Conservation (phyloP, 1,284 basidiomycete genomes). For the Ceratobasidium theobromae region DNA sequence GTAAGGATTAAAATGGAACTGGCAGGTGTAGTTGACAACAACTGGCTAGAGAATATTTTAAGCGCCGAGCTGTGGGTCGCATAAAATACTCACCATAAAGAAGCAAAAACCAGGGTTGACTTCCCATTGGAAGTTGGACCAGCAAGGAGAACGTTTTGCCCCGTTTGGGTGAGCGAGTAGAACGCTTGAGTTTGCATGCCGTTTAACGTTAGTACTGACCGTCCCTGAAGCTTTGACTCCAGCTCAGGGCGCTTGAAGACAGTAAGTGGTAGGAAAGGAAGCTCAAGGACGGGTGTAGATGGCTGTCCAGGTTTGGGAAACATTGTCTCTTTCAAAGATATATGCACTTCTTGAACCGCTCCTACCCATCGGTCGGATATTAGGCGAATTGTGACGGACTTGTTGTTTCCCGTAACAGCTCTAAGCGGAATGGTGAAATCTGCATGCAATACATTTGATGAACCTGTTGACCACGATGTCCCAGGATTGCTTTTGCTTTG, state of each 20-base stretch:
- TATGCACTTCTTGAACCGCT: conserved; percentile 71
- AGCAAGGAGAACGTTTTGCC: conserved; percentile 74
- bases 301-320: conserved; percentile 73
- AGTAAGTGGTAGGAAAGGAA: conserved; percentile 74
- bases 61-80: conserved; percentile 36
- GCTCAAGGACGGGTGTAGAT: conserved; percentile 72
- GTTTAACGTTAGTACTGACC: conserved; percentile 64
- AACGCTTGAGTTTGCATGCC: conserved; percentile 88
- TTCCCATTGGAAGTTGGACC: conserved; percentile 85
- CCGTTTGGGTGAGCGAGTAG: conserved; percentile 78
- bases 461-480: not conserved
- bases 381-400: conserved; percentile 68
- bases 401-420: conserved; percentile 53
- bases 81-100: conserved; percentile 61
- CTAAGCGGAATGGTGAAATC: conserved; percentile 82
- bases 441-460: conserved; percentile 54
- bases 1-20: conserved; percentile 51
- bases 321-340: conserved; percentile 67
- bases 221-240: conserved; percentile 49
- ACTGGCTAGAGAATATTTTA: conserved; percentile 49
- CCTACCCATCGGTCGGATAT: conserved; percentile 95
- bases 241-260: conserved; percentile 55
- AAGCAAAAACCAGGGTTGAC: conserved; percentile 68
- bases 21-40: conserved; percentile 45
- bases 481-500: too few relatives aligned